phyloP scores from a whole-genome alignment of 2,329 filamentous ascomycete species.

The Thermothelomyces thermophilus region DNA sequence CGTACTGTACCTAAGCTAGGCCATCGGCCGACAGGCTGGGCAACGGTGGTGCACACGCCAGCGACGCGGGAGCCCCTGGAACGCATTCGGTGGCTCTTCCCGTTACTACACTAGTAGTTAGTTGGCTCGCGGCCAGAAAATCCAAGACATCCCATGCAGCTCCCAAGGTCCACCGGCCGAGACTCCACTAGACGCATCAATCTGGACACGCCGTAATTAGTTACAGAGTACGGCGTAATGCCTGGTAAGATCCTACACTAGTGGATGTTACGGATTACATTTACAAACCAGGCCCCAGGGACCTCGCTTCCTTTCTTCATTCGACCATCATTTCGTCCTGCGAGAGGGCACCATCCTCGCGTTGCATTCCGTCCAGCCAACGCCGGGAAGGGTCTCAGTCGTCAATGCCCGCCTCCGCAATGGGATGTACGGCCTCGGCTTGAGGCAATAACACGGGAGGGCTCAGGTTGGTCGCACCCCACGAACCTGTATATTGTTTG shows the following conservation, averaged over 20 bases:
- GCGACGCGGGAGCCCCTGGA: conserved; percentile 16
- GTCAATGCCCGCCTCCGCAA: neutral
- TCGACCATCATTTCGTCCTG: no score
- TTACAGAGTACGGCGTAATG: neutral
- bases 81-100: conserved; percentile 18
- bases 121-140: conserved; percentile 18
- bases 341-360: neutral
- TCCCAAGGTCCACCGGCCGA: neutral
- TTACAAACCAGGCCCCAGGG: neutral
- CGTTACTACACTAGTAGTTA: no score
- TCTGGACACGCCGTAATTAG: conserved; percentile 2
- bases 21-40: conserved; percentile 12
- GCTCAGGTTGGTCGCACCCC: neutral
- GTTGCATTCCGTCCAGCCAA: neutral
- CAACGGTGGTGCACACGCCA: conserved; percentile 17
- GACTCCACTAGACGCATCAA: conserved; percentile 9
- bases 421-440: neutral
- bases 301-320: no score
- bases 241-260: neutral
- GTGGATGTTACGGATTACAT: neutral
- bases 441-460: no score
- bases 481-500: neutral
- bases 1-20: no score
- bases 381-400: neutral
- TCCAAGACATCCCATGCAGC: conserved; percentile 21